Evolutionary conservation across 192 early-diverging fungal genomes (phyloP), one percentile per base, ranked within the genome.

Genomic region (Coemansia sp.): DNA sequence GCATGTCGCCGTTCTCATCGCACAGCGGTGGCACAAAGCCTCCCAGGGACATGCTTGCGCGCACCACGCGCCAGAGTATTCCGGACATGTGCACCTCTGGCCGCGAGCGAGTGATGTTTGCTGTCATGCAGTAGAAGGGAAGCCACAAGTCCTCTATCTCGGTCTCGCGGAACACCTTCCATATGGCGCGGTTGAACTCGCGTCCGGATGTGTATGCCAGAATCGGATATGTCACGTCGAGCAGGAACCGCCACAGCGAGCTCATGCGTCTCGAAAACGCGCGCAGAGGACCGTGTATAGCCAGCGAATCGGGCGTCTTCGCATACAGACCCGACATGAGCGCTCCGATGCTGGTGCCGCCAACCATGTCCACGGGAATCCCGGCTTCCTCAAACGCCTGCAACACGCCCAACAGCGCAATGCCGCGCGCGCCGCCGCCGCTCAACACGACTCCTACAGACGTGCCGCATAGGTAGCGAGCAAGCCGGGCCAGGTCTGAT

Each of bases 91-190:
- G 94, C 6, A 94, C 85, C 60, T 97, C 95, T 83, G 95, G 89
- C 39, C 94, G 87, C 23, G 95, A 97, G 69, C 85, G 88, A 0
- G 95, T 98, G 65, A 99, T 95, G 74, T 99, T 99, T 32, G 95
- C 93, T 0, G 93, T 95, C 46, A 94, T 89, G 59, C 89, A 89
- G 83, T 91, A 99, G 62, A 93, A 99, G 0, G 95, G 90, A 24
- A 99, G 71, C 97, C 97, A 99, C 71, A 94, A 87, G 57, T 99
- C 97, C 80, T 99, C 95, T 55, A 99, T 97, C 57, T 93, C 90
- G 6, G 89, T 88, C 54, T 98, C 92, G 13, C 76, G 82, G 62
- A 99, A 94, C 54, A 91, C 90, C 72, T 96, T 99, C 93, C 93
- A 98, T 52, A 98, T 88, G 27, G 86, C 88, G 14, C 97, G 86